These are phyloP conservation scores for Hypoxylon intermedium DNA, from an alignment of 495 filamentous ascomycete species.

Conservation along the genomic window DNA sequence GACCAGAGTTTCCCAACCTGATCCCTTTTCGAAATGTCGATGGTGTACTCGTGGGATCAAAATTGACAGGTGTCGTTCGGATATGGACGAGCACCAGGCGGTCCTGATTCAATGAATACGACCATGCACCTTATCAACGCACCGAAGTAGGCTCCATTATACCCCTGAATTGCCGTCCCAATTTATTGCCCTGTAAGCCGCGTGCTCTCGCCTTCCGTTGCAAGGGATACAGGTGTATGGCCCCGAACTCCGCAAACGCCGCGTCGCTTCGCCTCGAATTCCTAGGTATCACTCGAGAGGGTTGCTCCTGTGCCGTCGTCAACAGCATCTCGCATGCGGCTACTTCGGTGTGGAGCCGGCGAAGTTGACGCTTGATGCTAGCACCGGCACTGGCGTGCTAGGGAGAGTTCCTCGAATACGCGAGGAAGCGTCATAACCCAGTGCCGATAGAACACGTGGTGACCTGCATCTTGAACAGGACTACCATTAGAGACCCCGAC, in stretches of 20 bases:
- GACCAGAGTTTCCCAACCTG: no score
- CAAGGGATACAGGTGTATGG: no score
- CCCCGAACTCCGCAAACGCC: slow-evolving; percentile 4
- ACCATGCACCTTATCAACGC: slow-evolving; percentile 2
- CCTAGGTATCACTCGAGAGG: not conserved
- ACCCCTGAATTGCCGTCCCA: not conserved
- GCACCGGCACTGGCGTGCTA: not conserved
- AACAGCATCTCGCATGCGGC: not conserved
- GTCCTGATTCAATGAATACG: not conserved
- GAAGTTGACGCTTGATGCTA: not conserved
- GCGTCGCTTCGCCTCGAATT: slow-evolving; percentile 11
- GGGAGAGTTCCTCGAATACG: not conserved
- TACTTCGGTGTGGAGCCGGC: not conserved
- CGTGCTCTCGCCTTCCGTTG: no score
- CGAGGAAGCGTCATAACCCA: slow-evolving; percentile 2
- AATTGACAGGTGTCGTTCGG: not conserved
- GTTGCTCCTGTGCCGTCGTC: not conserved
- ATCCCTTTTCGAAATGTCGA: no score
- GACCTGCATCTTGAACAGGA: no score
- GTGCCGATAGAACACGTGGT: slow-evolving; percentile 16
- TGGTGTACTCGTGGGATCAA: no score
- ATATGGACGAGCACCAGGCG: slow-evolving; percentile 1
- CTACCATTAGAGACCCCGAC: no score
- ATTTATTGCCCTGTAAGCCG: no score
- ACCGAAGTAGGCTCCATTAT: not conserved